Evolutionary conservation across 2,329 filamentous ascomycete species (phyloP), one percentile per base, ranked within the genome.

Genomic region (Ophiostoma piceae): DNA sequence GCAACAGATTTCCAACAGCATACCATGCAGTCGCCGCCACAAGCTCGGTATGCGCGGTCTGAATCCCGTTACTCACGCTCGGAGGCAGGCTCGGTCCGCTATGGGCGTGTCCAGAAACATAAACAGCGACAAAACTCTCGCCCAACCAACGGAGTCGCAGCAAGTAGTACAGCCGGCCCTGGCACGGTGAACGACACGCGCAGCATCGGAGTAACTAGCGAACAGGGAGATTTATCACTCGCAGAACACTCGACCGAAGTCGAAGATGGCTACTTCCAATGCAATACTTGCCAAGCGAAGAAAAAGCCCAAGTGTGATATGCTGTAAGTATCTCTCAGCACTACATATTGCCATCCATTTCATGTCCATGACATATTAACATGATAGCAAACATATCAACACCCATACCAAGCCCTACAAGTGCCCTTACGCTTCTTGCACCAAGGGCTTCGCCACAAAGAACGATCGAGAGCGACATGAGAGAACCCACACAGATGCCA

Each of bases 351-450:
- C 26, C 32, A 4, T 3, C 26, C 22, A 14, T 2, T 35, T 16
- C 11, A 19, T 22, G 2, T 5, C 9, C 14, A n/a, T 16, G 19
- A 26, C 26, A 26, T 39, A 39, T 35, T 41, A 11, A 65, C 62
- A n/a, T 22, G 16, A 4, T 71, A 94, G 91, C 73, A 97, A 97
- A 78, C 94, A 97, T 77, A 82, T 87, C 77, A 94, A 92, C 76
- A 87, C 93, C 1, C 94, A 97, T 77, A 84, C 86, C 8, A 88
- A 88, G 73, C 94, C 92, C 0, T 97, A 94, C 73, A 88, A 88
- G 14, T 97, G 94, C 78, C 96, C 92, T 0, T 91, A 88, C 73
- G 79, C 82, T 9, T 9, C 41, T 9, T 72, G 71, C 68, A 78
- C 1, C 79, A 68, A 92, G 32, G 8, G 14, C 0, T 96, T 97